These are phyloP conservation scores for Gossypium schwendimanii DNA, from an alignment of 441 rosid genomes.

Conservation along the genomic window DNA sequence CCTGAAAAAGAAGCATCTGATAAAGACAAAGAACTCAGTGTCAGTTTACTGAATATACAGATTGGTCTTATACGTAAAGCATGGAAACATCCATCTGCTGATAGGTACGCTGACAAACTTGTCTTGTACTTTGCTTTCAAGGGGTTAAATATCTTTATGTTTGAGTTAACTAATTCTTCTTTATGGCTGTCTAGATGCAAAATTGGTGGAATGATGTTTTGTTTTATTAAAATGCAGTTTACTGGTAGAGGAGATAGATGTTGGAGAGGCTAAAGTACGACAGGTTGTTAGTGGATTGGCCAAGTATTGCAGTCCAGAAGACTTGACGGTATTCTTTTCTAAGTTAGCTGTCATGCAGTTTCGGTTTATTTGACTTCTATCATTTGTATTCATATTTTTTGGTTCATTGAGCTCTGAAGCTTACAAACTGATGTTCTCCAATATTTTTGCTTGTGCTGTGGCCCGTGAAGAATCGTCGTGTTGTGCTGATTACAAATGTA, in stretches of 20 bases:
- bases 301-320: constrained; percentile 73
- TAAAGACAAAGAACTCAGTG: constrained; percentile 70
- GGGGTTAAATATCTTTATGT: neutral
- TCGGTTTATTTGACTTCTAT: neutral
- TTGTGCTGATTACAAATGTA: constrained; percentile 82
- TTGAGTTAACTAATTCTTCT: neutral
- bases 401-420: constrained; percentile 15
- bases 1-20: constrained; percentile 50
- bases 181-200: neutral
- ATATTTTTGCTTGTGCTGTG: constrained; percentile 23
- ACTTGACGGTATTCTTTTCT: constrained; percentile 50
- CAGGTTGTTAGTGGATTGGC: constrained; percentile 99
- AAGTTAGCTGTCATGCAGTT: constrained; percentile 5
- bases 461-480: constrained; percentile 60
- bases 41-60: constrained; percentile 79
- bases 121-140: constrained; percentile 8
- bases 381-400: neutral
- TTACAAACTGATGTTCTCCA: constrained; percentile 14
- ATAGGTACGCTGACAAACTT: constrained; percentile 53
- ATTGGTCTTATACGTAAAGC: constrained; percentile 89
- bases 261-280: constrained; percentile 76
- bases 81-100: constrained; percentile 99
- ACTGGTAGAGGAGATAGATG: constrained; percentile 92
- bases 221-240: constrained; percentile 46
- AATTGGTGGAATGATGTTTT: constrained; percentile 12